Conservation (phyloP, 352 stramenopile genomes). For the Phytopythium mirpurense region DNA sequence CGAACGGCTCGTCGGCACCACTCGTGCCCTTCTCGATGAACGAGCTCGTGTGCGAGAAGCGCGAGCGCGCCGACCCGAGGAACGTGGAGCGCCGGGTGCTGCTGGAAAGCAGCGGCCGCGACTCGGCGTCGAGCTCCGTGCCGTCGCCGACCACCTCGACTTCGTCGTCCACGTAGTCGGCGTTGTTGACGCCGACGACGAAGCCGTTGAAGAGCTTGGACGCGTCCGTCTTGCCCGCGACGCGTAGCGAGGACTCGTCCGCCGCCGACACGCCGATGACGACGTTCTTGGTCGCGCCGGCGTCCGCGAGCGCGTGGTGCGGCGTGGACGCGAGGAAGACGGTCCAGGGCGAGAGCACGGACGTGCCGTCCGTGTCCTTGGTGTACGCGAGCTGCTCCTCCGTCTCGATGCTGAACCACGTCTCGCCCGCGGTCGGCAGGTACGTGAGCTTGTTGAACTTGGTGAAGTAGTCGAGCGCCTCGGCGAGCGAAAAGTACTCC, state of each 20-base stretch:
- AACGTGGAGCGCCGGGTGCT: constrained; percentile 31
- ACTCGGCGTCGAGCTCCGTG: constrained; percentile 27
- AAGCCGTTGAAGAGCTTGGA: constrained; percentile 63
- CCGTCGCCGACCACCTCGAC: not conserved
- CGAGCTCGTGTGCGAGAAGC: constrained; percentile 28
- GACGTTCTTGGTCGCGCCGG: constrained; percentile 65
- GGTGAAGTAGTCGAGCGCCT: constrained; percentile 70
- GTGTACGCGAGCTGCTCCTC: constrained; percentile 76
- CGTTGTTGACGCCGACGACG: constrained; percentile 61
- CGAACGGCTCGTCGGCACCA: constrained; percentile 41
- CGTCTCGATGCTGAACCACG: constrained; percentile 83
- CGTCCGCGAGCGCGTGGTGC: constrained; percentile 4
- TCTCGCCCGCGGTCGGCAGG: constrained; percentile 57
- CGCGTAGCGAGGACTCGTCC: constrained; percentile 60
- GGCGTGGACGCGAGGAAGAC: constrained; percentile 69
- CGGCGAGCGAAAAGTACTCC: constrained; percentile 68
- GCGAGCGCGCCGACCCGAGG: constrained; percentile 41
- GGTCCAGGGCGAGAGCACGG: constrained; percentile 67
- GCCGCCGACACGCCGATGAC: constrained; percentile 64
- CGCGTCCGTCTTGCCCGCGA: constrained; percentile 50
- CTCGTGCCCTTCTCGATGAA: constrained; percentile 34
- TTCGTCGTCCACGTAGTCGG: constrained; percentile 27
- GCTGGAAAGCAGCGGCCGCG: constrained; percentile 38
- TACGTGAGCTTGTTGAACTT: constrained; percentile 59
- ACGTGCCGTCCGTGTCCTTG: constrained; percentile 60